These are phyloP conservation scores for Gaultheria prostrata DNA, from an alignment of 148 eudicot species.

Conservation along the genomic window DNA sequence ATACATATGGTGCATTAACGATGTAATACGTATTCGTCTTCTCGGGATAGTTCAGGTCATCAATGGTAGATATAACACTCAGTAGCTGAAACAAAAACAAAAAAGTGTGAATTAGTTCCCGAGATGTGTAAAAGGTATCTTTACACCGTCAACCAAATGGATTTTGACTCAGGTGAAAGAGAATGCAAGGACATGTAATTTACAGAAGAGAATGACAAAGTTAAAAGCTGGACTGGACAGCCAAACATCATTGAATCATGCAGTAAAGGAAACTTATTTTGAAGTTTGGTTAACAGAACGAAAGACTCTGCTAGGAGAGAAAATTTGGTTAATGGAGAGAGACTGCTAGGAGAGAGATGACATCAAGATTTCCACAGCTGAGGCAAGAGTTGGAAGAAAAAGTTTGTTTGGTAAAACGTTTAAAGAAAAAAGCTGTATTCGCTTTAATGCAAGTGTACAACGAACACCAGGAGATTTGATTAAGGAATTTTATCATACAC, in stretches of 20 bases:
- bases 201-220: neutral
- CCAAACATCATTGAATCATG: neutral
- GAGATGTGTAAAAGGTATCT: constrained; percentile 12
- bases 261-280: neutral
- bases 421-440: neutral
- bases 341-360: neutral
- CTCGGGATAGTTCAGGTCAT: constrained; percentile 99
- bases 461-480: neutral
- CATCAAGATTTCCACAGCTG: neutral
- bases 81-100: constrained; percentile 59
- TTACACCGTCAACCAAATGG: neutral
- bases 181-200: neutral
- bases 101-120: constrained; percentile 28
- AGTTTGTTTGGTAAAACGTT: neutral
- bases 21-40: constrained; percentile 91
- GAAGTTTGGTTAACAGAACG: neutral
- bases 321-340: neutral
- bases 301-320: neutral
- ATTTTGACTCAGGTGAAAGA: constrained; percentile 33
- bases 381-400: neutral
- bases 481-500: neutral
- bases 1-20: constrained; percentile 92
- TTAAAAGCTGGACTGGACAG: neutral
- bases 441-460: neutral
- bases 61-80: constrained; percentile 84